A percentile compares a stretch with the other conserved stretches of the same genome.
Conservation (phyloP, 305 asterid genomes). For the Vinca major region DNA sequence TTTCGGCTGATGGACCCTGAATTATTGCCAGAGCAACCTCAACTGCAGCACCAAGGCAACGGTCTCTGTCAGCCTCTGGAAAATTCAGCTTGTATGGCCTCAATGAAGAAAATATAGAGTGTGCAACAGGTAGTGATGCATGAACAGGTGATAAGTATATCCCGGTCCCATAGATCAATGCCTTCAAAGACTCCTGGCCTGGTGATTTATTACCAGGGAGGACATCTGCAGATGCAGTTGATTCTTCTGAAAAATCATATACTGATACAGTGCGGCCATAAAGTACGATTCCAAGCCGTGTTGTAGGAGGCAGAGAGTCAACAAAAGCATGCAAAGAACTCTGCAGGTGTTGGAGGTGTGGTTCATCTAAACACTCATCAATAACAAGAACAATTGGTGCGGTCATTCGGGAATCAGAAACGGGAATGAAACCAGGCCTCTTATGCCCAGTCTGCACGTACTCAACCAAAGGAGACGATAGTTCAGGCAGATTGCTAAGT, state of each 20-base stretch:
- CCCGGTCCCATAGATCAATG: constrained; percentile 87
- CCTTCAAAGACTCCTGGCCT: constrained; percentile 63
- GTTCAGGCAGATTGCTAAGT: constrained; percentile 65
- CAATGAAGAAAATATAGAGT: constrained; percentile 76
- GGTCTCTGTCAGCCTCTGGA: constrained; percentile 85
- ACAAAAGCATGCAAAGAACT: constrained; percentile 77
- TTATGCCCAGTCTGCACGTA: constrained; percentile 63
- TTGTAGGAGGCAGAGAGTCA: constrained; percentile 64
- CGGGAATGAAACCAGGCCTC: constrained; percentile 75
- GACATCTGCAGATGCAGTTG: constrained; percentile 77
- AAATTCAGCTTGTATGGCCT: constrained; percentile 53
- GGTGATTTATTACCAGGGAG: constrained; percentile 71
- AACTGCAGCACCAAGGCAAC: constrained; percentile 87
- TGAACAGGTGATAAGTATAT: constrained; percentile 73
- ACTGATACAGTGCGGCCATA: constrained; percentile 75
- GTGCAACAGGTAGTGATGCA: constrained; percentile 80
- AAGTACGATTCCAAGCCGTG: constrained; percentile 63
- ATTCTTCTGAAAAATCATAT: constrained; percentile 87
- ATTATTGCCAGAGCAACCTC: constrained; percentile 79
- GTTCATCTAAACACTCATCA: constrained; percentile 89
- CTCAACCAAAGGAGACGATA: constrained; percentile 70
- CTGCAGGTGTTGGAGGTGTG: constrained; percentile 74
- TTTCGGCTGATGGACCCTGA: constrained; percentile 86
- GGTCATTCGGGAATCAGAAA: constrained; percentile 66
- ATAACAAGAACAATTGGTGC: constrained; percentile 80